These are phyloP conservation scores for Bryopsis sp. DNA, from an alignment of 139 green algal species.

Conservation along the genomic window DNA sequence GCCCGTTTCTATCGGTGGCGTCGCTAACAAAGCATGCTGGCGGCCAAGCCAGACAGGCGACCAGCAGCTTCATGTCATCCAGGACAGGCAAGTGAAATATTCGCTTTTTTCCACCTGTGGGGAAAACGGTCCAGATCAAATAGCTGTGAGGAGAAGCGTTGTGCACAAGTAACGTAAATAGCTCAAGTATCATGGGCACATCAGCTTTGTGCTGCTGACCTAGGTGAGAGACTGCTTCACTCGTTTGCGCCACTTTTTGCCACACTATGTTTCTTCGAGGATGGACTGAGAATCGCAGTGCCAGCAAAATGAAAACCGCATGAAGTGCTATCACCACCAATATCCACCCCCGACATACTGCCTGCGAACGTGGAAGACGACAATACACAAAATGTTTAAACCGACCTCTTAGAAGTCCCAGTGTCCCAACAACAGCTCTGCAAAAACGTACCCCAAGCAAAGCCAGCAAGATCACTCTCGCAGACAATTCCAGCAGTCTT, in stretches of 20 bases:
- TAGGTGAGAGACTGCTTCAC: too few relatives aligned
- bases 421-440: constrained; percentile 3
- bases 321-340: constrained; percentile 7
- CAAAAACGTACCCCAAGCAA: constrained; percentile 15
- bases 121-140: background rate
- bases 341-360: too few relatives aligned
- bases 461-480: constrained; percentile 9
- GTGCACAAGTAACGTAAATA: background rate
- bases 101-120: background rate
- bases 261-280: background rate
- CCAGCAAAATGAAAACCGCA: constrained; percentile 15
- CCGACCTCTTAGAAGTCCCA: too few relatives aligned
- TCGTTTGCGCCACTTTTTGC: constrained; percentile 1
- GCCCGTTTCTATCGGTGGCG: constrained; percentile 18
- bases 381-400: too few relatives aligned
- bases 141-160: background rate
- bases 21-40: constrained; percentile 23
- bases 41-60: constrained; percentile 18
- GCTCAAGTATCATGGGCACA: background rate
- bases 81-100: constrained; percentile 5
- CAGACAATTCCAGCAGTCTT: constrained; percentile 11
- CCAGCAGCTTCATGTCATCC: constrained; percentile 24
- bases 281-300: constrained; percentile 16
- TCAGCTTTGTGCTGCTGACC: too few relatives aligned
- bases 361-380: too few relatives aligned